Evolutionary conservation across 2,329 filamentous ascomycete species (phyloP).

Genomic region (Fusarium chuoi): DNA sequence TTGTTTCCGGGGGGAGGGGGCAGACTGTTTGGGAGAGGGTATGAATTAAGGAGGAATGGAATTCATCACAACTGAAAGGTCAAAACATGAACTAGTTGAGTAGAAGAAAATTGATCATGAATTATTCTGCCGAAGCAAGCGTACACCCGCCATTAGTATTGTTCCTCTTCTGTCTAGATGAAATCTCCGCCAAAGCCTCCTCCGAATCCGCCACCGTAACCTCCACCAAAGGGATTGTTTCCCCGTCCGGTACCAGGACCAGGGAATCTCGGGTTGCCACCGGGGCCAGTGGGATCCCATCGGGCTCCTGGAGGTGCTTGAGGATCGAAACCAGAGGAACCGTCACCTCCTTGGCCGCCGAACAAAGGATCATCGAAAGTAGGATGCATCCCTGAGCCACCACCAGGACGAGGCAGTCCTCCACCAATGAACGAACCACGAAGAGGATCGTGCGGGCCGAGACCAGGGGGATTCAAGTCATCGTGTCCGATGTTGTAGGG

Average conservation of each 20-base stretch:
- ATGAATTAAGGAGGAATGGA: not conserved
- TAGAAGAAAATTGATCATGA: not conserved
- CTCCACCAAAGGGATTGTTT: conserved; percentile 53
- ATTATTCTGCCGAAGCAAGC: conserved; percentile 25
- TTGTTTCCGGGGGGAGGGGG: too few relatives aligned
- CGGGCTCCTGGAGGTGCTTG: conserved; percentile 88
- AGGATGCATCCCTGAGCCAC: conserved; percentile 89
- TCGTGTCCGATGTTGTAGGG: conserved; percentile 82
- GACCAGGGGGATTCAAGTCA: conserved; percentile 86
- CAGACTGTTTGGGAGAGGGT: not conserved
- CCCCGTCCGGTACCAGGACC: conserved; percentile 55
- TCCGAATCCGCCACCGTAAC: conserved; percentile 50
- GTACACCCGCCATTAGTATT: not conserved
- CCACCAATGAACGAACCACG: conserved; percentile 72
- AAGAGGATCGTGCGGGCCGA: conserved; percentile 87
- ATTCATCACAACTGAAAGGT: not conserved
- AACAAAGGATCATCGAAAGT: conserved; percentile 94
- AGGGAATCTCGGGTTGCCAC: conserved; percentile 60
- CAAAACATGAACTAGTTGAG: not conserved
- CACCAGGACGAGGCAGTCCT: conserved; percentile 67
- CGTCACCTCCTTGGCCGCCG: conserved; percentile 54
- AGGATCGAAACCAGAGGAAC: conserved; percentile 60
- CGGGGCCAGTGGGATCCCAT: conserved; percentile 87
- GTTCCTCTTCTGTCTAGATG: conserved; percentile 26
- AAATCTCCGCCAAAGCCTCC: conserved; percentile 44